Base-by-base conservation (phyloP, 2,329 filamentous ascomycete genomes). In the Tolypocladium ophioglossoides region DNA sequence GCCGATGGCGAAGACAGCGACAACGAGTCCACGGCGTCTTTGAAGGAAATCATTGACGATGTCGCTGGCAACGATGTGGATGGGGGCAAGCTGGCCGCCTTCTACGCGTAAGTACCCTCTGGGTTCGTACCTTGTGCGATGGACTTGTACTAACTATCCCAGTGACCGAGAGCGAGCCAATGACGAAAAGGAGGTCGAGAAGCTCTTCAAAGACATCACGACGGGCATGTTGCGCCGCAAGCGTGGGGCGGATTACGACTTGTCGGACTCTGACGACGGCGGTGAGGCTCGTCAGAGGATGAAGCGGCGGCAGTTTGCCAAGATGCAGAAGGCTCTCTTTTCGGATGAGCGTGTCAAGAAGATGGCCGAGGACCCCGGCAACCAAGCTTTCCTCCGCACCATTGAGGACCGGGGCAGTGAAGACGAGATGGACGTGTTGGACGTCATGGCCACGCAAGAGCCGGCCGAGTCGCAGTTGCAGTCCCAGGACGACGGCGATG, bases 21-120 rank as follows among this genome's bases (percentile, higher is more conserved):
- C 55, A 82, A 89, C 56, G 87, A 86, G 37, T 72, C 70, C 38
- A 83, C 88, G 55, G 84, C 84, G 34, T 78, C 87, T 9, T 82
- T 94, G 58, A 82, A 87, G 61, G 85, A 90, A 58, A 95, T 99
- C 83, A 96, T 99, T 65, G 88, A 94, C 63, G 91, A 97, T 64
- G 83, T 86, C 27, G 83, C 82, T 55, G 82, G 84, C 35, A 85
- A 92, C 59, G 79, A 87, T n/a, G 82, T 83, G 4, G 86, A 97
- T 58, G 89, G 91, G 67, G 79, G 85, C 47, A 83, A 90, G 67
- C 74, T 96, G 55, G 92, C 92, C 44, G 91, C 89, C 24, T 86
- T 94, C 64, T 90, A 88, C 72, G 91, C 91, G 87, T 94, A 83
- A 79, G 89, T 84, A n/a, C 47, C 9, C 49, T 32, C 12, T 11